Percentiles rank a stretch among this genome's conserved stretches.
Evolutionary conservation across 768 basidiomycete species (phyloP).

Genomic region (Boletus reticuloceps): DNA sequence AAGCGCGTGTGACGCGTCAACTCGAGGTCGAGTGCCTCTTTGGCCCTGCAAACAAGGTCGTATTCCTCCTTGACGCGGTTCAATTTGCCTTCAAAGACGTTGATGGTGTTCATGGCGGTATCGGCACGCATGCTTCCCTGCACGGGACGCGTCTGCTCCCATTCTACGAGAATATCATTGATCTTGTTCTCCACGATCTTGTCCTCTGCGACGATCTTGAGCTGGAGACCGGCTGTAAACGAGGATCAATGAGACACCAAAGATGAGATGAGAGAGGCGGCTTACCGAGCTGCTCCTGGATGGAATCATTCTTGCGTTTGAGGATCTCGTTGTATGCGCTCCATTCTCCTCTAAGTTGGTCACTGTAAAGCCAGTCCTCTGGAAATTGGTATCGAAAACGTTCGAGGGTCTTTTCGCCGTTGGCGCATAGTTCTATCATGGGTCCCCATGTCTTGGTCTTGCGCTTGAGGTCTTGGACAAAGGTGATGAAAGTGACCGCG

Average conservation of each 20-base stretch:
- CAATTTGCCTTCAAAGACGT: conserved; percentile 90
- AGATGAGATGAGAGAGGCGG: conserved; percentile 2
- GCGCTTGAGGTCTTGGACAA: conserved; percentile 97
- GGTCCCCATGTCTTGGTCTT: conserved; percentile 96
- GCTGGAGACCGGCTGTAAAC: conserved; percentile 82
- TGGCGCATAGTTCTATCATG: conserved; percentile 91
- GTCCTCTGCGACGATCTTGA: conserved; percentile 99
- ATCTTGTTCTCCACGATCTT: conserved; percentile 97
- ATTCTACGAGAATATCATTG: conserved; percentile 83
- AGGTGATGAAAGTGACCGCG: conserved; percentile 98
- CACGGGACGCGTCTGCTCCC: conserved; percentile 95
- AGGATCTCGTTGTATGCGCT: conserved; percentile 97
- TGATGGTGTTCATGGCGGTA: conserved; percentile 93
- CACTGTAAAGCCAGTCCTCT: conserved; percentile 97
- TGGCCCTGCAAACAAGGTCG: conserved; percentile 92
- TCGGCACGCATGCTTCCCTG: conserved; percentile 97
- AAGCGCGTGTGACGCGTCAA: conserved; percentile 85
- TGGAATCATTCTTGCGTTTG: conserved; percentile 96
- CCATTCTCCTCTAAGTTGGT: conserved; percentile 98
- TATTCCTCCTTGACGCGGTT: conserved; percentile 91
- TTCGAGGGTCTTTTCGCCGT: conserved; percentile 96
- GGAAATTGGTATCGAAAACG: conserved; percentile 96
- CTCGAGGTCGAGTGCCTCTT: conserved; percentile 95
- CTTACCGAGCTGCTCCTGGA: conserved; percentile 95
- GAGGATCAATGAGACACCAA: conserved; percentile 1